phyloP scores from a whole-genome alignment of 129 eudicot genomes.

The Pulicaria dysenterica region DNA sequence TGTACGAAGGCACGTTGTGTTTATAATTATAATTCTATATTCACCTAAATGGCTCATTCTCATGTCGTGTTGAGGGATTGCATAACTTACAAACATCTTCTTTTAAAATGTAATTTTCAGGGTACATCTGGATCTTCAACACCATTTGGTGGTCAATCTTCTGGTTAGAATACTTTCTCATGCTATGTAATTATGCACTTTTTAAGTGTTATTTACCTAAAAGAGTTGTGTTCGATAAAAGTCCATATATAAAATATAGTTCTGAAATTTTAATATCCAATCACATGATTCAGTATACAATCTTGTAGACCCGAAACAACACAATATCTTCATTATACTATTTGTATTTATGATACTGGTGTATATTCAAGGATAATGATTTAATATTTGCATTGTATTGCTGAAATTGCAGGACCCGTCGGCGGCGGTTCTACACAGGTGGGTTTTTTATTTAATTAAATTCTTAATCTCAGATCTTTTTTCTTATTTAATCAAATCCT shows the following conservation, averaged over 20 bases:
- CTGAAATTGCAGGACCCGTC: slow-evolving; percentile 49
- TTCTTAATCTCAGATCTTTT: too few species aligned
- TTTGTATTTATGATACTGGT: too few species aligned
- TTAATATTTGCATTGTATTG: background rate
- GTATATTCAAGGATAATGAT: background rate
- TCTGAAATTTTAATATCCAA: too few species aligned
- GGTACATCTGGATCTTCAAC: slow-evolving; percentile 57
- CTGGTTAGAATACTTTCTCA: slow-evolving; percentile 48
- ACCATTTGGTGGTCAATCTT: slow-evolving; percentile 56
- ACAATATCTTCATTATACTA: background rate
- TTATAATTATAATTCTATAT: background rate
- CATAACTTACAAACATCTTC: background rate
- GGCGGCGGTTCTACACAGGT: slow-evolving; percentile 45
- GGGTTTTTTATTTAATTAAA: background rate
- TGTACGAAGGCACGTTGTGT: background rate
- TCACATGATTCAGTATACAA: too few species aligned
- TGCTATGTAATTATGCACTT: background rate
- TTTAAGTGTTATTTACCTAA: background rate
- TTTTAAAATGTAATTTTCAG: slow-evolving; percentile 46
- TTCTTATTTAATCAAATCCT: background rate
- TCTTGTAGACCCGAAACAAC: background rate
- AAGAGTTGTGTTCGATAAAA: too few species aligned
- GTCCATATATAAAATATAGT: too few species aligned
- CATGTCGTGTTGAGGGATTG: background rate
- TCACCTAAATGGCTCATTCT: background rate